Base-by-base conservation (phyloP, 2,329 filamentous ascomycete genomes). In the Coniochaeta prunicola region DNA sequence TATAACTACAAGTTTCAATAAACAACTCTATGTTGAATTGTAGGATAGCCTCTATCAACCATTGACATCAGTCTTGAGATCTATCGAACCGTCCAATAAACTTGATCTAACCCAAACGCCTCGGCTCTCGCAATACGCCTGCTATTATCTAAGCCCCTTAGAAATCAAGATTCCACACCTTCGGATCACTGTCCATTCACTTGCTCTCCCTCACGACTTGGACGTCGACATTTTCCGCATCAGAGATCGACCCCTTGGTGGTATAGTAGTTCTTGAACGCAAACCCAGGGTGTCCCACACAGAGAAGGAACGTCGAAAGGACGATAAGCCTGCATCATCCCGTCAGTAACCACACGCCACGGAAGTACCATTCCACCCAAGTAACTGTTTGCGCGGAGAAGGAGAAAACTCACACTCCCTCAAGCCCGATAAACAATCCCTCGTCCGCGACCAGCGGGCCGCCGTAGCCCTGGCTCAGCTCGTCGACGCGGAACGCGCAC, bases 401-500 rank as follows among this genome's bases (percentile, higher is more conserved):
- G 36, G 15, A 36, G 33, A 38, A 38, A 17, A 63, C 65, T 65
- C 58, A 67, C 62, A 69, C 67, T 36, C 77, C 77, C 67, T 82
- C 80, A 4, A 82, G 66, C 0, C 67, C 74, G 60, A 82, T 78
- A 62, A 82, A 82, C 6, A 77, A 64, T 0, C 66, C 64, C 66
- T 83, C 70, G 30, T 81, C 68, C 48, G 67, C 67, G 53, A 84
- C 78, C 62, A 87, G 65, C 13, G 70, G 65, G 0, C 82, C 83
- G 1, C 59, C 64, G 73, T 82, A 87, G 2, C 84, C 84, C 26
- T 81, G 74, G 59, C 77, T 78, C 60, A 88, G 68, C 70, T 88
- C 84, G 0, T 77, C 80, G 24, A 86, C 77, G 24, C 85, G 77
- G 65, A 84, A 88, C 21, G 80, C 76, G 57, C 80, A 84, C 8